phyloP scores from a whole-genome alignment of 352 stramenopile genomes.

The Phytophthora sojae region DNA sequence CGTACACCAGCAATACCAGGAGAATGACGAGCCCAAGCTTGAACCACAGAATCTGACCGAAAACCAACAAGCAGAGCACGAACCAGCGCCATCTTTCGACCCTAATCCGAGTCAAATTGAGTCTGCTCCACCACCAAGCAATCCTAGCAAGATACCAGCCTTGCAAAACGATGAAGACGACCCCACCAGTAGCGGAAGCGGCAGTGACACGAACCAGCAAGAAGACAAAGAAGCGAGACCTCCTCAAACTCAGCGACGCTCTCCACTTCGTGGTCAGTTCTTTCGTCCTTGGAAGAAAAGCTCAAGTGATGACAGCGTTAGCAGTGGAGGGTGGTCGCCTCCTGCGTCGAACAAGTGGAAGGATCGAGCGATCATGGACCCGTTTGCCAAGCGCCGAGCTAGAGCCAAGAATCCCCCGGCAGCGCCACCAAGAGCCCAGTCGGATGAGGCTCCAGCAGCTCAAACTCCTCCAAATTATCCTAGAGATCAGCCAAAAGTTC shows the following conservation, averaged over 20 bases:
- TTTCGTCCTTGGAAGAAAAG: constrained; percentile 68
- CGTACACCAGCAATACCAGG: constrained; percentile 23
- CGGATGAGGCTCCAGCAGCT: background rate
- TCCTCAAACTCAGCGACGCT: background rate
- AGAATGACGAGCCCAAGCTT: constrained; percentile 15
- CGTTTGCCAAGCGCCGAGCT: constrained; percentile 65
- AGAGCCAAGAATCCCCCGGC: constrained; percentile 11
- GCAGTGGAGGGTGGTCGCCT: constrained; percentile 34
- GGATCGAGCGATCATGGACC: constrained; percentile 69
- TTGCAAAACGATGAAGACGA: constrained; percentile 25
- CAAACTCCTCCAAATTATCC: background rate
- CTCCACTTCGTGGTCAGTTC: constrained; percentile 45
- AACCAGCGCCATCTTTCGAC: constrained; percentile 12
- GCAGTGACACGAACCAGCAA: constrained; percentile 33
- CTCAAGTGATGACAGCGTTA: constrained; percentile 28
- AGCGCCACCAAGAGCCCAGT: constrained; percentile 3
- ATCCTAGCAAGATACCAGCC: background rate
- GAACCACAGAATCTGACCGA: constrained; percentile 7
- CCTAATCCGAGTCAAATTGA: constrained; percentile 10
- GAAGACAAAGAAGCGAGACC: constrained; percentile 15
- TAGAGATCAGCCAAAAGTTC: background rate
- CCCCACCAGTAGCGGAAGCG: constrained; percentile 20
- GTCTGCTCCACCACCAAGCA: background rate
- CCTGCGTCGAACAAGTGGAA: constrained; percentile 74
- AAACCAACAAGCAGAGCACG: constrained; percentile 40